Base-by-base conservation (phyloP, 306 rosid species). In the Nissolia schottii region DNA sequence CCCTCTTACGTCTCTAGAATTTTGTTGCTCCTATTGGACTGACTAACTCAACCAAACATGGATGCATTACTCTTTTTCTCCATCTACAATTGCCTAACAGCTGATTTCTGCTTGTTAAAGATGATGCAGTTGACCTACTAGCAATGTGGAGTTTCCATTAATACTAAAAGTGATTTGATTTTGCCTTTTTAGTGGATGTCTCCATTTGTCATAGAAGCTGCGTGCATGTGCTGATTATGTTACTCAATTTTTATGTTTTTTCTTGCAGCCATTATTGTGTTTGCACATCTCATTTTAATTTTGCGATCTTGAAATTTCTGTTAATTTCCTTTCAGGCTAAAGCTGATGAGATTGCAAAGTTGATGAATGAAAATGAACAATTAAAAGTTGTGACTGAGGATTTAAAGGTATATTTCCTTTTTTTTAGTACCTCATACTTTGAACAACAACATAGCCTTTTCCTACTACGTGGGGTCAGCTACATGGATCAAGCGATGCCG, bases 301-400 rank as follows among this genome's bases (percentile, higher is more conserved):
- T 71, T 20, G 23, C 49, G 35, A 62, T 65, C 58, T 45, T 46
- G 61, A 15, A 45, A 45, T 45, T 45, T 45, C 19, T 5, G 62
- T 65, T 45, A 45, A 45, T 83, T 27, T 67, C 55, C 66, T 69
- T 58, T 68, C 87, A 95, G 99, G 96, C 92, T 74, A 95, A 95
- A 84, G 97, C 99, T 45, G 97, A 92, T 32, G 99, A 95, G 69
- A 95, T 95, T 67, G 96, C 97, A 19, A 95, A 83, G 81, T 59
- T 95, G 80, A 92, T 91, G 97, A 92, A 92, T 78, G 99, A 95
- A 82, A 95, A 91, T 81, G 99, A 95, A 82, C 96, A 88, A 18
- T 69, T 89, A 61, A 92, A 90, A 85, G 49, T 70, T 70, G 81
- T 81, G 77, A 80, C 87, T 56, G 93, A 91, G 77, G 93, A 92